Conservation (phyloP, 352 stramenopile genomes). For the Phytophthora citrophthora region DNA sequence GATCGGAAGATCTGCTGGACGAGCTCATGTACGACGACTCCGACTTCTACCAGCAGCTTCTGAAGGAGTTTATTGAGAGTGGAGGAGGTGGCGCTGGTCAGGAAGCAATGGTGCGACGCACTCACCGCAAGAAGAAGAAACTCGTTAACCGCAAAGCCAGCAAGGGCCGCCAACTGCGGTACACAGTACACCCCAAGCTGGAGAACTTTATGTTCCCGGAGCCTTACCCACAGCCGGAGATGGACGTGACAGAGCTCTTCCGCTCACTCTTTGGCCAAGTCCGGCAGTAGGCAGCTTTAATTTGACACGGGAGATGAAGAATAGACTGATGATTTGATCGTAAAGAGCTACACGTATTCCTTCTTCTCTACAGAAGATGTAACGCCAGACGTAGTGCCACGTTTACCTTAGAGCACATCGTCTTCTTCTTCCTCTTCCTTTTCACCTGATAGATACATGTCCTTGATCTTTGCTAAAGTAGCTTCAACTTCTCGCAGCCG, state of each 20-base stretch:
- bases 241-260: slow-evolving; percentile 88
- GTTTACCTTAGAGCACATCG: slow-evolving; percentile 73
- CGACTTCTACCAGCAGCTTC: slow-evolving; percentile 89
- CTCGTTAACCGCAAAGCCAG: slow-evolving; percentile 89
- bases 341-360: slow-evolving; percentile 12
- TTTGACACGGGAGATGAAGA: slow-evolving; percentile 11
- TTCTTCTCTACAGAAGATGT: slow-evolving; percentile 24
- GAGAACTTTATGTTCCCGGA: slow-evolving; percentile 93
- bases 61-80: slow-evolving; percentile 91
- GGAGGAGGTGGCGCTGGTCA: slow-evolving; percentile 54
- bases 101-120: slow-evolving; percentile 58
- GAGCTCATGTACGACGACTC: slow-evolving; percentile 90
- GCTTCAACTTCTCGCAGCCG: slow-evolving; percentile 57
- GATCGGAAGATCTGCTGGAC: slow-evolving; percentile 60
- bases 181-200: slow-evolving; percentile 87
- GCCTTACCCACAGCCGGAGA: slow-evolving; percentile 73
- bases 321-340: slow-evolving; percentile 27
- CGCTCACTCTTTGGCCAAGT: slow-evolving; percentile 83
- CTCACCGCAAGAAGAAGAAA: slow-evolving; percentile 88
- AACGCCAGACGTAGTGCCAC: slow-evolving; percentile 2
- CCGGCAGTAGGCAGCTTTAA: slow-evolving; percentile 37
- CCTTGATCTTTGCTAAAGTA: slow-evolving; percentile 53
- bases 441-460: slow-evolving; percentile 62
- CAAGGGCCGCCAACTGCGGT: slow-evolving; percentile 84
- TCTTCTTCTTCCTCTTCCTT: slow-evolving; percentile 87